A percentile compares a stretch with the other conserved stretches of the same genome.
Evolutionary conservation across 345 rosid species (phyloP).

Genomic region (Eucalyptus viminalis): DNA sequence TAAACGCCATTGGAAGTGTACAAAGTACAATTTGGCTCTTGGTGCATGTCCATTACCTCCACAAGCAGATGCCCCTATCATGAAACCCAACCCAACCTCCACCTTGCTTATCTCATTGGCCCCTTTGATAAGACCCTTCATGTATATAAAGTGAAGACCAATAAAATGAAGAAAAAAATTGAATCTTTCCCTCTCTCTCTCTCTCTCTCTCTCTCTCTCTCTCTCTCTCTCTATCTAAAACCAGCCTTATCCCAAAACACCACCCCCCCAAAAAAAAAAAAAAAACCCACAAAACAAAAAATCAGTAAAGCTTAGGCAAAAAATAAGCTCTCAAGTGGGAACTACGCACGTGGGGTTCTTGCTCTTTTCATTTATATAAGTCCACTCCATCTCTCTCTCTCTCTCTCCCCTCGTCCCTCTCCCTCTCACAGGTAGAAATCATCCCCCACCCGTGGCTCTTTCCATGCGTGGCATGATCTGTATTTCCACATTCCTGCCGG

Average conservation of each 20-base stretch:
- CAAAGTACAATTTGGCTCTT: neutral
- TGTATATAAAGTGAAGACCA: neutral
- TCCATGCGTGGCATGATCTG: neutral
- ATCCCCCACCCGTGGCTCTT: neutral
- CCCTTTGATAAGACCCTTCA: conserved; percentile 7
- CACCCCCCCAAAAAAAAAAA: fast-evolving
- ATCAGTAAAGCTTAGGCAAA: neutral
- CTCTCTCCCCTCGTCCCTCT: neutral
- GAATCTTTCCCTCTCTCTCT: neutral
- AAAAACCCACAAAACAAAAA: neutral
- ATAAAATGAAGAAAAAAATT: neutral
- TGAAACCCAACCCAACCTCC: neutral
- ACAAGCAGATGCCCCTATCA: conserved; percentile 11
- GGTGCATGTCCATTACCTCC: neutral
- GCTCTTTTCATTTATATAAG: neutral
- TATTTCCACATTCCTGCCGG: neutral
- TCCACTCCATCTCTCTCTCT: neutral
- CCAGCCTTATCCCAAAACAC: neutral
- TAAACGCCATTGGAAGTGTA: neutral
- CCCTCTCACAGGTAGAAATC: neutral
- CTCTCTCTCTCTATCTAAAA: neutral
- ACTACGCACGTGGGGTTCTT: conserved; percentile 4
- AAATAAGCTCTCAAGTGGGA: neutral
- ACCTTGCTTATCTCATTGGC: conserved; percentile 5
- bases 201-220: neutral